These are phyloP conservation scores for Omphalea diandra DNA, from an alignment of 441 rosid genomes.

Conservation along the genomic window DNA sequence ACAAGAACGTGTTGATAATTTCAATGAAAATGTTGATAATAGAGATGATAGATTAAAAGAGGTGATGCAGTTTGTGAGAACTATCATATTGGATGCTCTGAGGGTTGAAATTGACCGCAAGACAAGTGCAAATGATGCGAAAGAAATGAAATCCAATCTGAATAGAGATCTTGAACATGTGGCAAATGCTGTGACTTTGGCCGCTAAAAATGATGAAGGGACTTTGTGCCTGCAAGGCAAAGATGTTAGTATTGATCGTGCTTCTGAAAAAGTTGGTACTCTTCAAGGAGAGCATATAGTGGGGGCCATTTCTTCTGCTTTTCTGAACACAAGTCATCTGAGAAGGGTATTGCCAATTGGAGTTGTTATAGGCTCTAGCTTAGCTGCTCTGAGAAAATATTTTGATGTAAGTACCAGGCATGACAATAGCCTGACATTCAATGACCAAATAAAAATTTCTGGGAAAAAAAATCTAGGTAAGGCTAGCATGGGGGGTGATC, in stretches of 20 bases:
- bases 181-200: constrained; percentile 65
- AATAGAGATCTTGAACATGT: constrained; percentile 64
- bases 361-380: constrained; percentile 81
- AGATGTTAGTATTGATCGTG: constrained; percentile 21
- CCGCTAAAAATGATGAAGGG: constrained; percentile 41
- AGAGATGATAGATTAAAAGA: constrained; percentile 38
- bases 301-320: constrained; percentile 69
- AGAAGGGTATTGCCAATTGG: constrained; percentile 80
- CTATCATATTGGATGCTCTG: constrained; percentile 62
- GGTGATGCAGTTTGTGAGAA: constrained; percentile 54
- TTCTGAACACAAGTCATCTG: constrained; percentile 64
- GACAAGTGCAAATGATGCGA: constrained; percentile 55
- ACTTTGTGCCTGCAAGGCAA: constrained; percentile 41
- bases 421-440: constrained; percentile 29
- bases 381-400: constrained; percentile 84
- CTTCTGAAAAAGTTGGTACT: constrained; percentile 52
- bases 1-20: constrained; percentile 37
- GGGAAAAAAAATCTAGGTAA: constrained; percentile 30
- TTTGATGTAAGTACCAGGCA: constrained; percentile 52
- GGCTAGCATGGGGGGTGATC: constrained; percentile 27
- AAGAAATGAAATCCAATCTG: constrained; percentile 57
- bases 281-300: constrained; percentile 60
- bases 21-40: constrained; percentile 34
- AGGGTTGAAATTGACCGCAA: constrained; percentile 75
- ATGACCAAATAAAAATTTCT: constrained; percentile 27